phyloP scores from a whole-genome alignment of 1,284 basidiomycete species.

The Cutaneotrichosporon spelunceum region DNA sequence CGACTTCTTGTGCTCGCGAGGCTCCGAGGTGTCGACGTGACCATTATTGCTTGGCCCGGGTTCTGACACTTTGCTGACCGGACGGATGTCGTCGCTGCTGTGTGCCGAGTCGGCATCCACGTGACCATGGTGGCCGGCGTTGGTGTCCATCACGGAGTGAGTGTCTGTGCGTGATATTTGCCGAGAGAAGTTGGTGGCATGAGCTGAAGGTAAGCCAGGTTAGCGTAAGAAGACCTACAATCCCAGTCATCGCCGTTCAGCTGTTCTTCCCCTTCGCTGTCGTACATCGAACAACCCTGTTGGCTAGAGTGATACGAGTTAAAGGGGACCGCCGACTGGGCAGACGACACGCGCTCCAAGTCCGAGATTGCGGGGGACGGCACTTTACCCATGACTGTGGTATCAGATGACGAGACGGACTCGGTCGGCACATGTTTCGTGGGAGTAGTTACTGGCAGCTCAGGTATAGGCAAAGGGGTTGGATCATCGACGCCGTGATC shows the following conservation, averaged over 20 bases:
- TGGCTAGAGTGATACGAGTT: conserved; percentile 5
- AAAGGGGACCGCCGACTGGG: not conserved
- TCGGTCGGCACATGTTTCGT: conserved; percentile 28
- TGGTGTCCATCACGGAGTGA: not conserved
- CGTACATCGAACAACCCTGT: not conserved
- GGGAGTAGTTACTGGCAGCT: conserved; percentile 26
- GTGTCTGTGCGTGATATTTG: not conserved
- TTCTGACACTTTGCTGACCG: conserved; percentile 4
- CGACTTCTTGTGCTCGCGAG: conserved; percentile 35
- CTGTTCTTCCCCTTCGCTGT: not conserved
- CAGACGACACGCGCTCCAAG: not conserved
- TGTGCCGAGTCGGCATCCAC: not conserved
- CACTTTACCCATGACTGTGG: conserved; percentile 4
- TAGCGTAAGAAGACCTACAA: not conserved
- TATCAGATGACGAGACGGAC: conserved; percentile 34
- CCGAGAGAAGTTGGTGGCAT: not conserved
- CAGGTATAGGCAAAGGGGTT: conserved; percentile 6
- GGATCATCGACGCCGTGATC: conserved; percentile 9
- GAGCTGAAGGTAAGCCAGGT: not conserved
- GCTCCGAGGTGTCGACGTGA: conserved; percentile 21
- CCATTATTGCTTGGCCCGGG: not conserved
- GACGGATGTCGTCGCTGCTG: not conserved
- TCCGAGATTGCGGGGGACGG: not conserved
- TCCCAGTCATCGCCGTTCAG: not conserved
- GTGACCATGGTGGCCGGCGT: not conserved